Evolutionary conservation across 805 yeast genomes (phyloP).

Genomic region (Candida boidinii): DNA sequence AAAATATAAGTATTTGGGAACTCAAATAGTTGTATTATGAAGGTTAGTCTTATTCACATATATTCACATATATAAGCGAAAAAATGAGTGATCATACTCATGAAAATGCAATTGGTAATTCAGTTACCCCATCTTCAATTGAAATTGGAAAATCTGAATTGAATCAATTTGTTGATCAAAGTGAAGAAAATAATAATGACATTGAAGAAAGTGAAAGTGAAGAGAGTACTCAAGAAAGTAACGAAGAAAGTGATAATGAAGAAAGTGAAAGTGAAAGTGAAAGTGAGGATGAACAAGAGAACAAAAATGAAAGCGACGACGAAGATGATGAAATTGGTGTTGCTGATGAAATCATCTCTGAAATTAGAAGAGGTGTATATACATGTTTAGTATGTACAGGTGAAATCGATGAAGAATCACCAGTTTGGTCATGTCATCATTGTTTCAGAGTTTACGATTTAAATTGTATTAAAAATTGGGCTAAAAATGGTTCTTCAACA

Average conservation of each 20-base stretch:
- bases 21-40: too few species aligned
- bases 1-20: too few species aligned
- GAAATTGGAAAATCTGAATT: too few species aligned
- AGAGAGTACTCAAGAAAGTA: not conserved
- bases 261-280: too few species aligned
- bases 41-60: too few species aligned
- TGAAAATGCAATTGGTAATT: too few species aligned
- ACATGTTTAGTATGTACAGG: constrained; percentile 84
- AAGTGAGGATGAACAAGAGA: constrained; percentile 2
- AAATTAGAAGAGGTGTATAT: constrained; percentile 62
- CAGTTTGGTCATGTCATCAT: constrained; percentile 68
- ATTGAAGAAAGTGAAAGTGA: not conserved
- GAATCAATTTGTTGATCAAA: too few species aligned
- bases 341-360: constrained; percentile 39
- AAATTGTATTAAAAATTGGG: constrained; percentile 84
- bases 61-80: too few species aligned
- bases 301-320: constrained; percentile 2
- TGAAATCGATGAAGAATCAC: constrained; percentile 57
- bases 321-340: constrained; percentile 4
- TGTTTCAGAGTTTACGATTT: constrained; percentile 84
- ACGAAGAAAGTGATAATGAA: too few species aligned
- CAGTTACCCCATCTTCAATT: too few species aligned
- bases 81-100: too few species aligned
- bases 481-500: constrained; percentile 62
- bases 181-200: not conserved